These are phyloP conservation scores for Lepidium didymum DNA, from an alignment of 345 rosid genomes.

Conservation along the genomic window DNA sequence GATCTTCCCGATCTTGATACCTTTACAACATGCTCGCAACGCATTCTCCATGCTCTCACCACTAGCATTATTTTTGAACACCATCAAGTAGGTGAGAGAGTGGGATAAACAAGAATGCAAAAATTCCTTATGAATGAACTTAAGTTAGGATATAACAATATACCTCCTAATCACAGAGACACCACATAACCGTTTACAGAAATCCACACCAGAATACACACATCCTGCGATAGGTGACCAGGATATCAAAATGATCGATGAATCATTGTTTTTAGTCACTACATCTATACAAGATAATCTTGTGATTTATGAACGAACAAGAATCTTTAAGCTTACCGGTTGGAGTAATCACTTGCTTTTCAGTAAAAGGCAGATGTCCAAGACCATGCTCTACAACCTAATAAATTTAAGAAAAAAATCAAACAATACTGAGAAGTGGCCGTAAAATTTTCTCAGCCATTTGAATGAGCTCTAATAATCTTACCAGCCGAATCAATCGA, in stretches of 20 bases:
- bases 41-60: slow-evolving; percentile 99
- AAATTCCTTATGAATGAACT: neutral
- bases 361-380: slow-evolving; percentile 96
- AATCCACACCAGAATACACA: slow-evolving; percentile 95
- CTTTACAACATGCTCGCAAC: slow-evolving; percentile 95
- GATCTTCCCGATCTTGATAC: slow-evolving; percentile 93
- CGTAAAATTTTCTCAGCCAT: neutral
- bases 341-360: slow-evolving; percentile 93
- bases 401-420: neutral
- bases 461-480: slow-evolving; percentile 16
- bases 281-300: neutral
- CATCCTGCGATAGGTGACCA: slow-evolving; percentile 50
- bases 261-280: neutral
- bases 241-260: neutral
- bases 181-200: slow-evolving; percentile 96
- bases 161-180: slow-evolving; percentile 98
- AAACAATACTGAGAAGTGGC: neutral
- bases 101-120: neutral
- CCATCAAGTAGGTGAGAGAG: neutral
- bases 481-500: slow-evolving; percentile 93
- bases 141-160: slow-evolving; percentile 10
- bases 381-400: slow-evolving; percentile 98
- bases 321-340: slow-evolving; percentile 54
- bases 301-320: neutral
- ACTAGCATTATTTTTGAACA: slow-evolving; percentile 32